Evolutionary conservation across 2,329 filamentous ascomycete genomes (phyloP).

Genomic region (Taxawa tesnikishii): DNA sequence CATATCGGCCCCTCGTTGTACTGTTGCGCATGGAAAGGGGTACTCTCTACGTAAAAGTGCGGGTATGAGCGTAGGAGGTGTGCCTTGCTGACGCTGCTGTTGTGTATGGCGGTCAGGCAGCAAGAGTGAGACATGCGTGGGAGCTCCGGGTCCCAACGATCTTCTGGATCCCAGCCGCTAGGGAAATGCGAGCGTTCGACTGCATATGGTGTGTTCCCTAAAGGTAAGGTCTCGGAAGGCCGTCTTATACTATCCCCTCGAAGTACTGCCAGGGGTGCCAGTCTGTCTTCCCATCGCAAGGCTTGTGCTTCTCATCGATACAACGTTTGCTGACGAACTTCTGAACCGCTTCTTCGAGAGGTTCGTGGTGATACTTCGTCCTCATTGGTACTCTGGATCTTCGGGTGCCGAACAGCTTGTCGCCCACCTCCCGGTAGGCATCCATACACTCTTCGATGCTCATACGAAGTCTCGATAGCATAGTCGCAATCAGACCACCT

Average conservation of each 20-base stretch:
- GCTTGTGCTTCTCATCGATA: conserved; percentile 22
- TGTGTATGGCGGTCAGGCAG: conserved; percentile 37
- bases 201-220: too few relatives aligned
- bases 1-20: conserved; percentile 35
- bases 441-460: conserved; percentile 34
- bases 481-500: conserved; percentile 38
- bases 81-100: conserved; percentile 32
- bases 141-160: conserved; percentile 9
- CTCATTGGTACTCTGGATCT: conserved; percentile 31
- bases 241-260: not conserved
- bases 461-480: conserved; percentile 38
- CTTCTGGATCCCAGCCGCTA: too few relatives aligned
- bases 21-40: conserved; percentile 31
- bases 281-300: conserved; percentile 29
- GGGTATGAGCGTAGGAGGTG: conserved; percentile 37
- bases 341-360: conserved; percentile 34
- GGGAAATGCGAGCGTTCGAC: too few relatives aligned
- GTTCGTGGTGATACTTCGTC: conserved; percentile 38
- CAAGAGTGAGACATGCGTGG: conserved; percentile 26
- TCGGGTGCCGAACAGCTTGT: conserved; percentile 34
- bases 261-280: conserved; percentile 28
- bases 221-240: too few relatives aligned
- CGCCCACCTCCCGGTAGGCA: conserved; percentile 33
- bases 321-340: conserved; percentile 32
- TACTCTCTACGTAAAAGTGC: conserved; percentile 27